These are phyloP conservation scores for Mycena citricolor DNA, from an alignment of 1,284 basidiomycete species.

Conservation along the genomic window DNA sequence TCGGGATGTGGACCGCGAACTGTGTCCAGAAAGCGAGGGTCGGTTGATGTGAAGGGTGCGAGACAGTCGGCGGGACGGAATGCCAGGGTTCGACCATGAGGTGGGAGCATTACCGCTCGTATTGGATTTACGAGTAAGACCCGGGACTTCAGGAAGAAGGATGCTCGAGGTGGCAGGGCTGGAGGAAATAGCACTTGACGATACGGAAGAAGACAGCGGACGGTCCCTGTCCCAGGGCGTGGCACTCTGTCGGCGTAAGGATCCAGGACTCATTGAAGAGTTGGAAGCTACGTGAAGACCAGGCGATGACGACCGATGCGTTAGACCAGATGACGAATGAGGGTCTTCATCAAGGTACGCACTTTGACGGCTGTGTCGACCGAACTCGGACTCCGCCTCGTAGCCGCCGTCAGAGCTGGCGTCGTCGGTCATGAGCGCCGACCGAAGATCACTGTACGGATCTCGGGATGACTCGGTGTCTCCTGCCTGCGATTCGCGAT, in stretches of 20 bases:
- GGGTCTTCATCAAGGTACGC: slow-evolving; percentile 53
- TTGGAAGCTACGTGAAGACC: slow-evolving; percentile 60
- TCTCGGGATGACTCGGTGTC: slow-evolving; percentile 59
- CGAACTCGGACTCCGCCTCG: slow-evolving; percentile 69
- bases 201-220: slow-evolving; percentile 48
- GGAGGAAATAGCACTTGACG: slow-evolving; percentile 51
- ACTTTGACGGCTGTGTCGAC: slow-evolving; percentile 73
- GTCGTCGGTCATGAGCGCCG: slow-evolving; percentile 62
- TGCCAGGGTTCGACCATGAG: slow-evolving; percentile 55
- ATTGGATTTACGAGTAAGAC: slow-evolving; percentile 61
- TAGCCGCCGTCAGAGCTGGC: slow-evolving; percentile 77
- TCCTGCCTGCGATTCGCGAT: slow-evolving; percentile 40
- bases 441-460: slow-evolving; percentile 56
- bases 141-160: slow-evolving; percentile 56
- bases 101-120: slow-evolving; percentile 45
- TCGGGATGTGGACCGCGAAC: slow-evolving; percentile 93
- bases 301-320: slow-evolving; percentile 54
- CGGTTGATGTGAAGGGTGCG: slow-evolving; percentile 77
- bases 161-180: slow-evolving; percentile 57
- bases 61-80: slow-evolving; percentile 71
- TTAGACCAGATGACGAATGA: slow-evolving; percentile 43
- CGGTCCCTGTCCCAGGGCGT: slow-evolving; percentile 71
- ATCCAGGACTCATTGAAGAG: slow-evolving; percentile 62
- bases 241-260: slow-evolving; percentile 63
- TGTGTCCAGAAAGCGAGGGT: slow-evolving; percentile 70